Base-by-base conservation (phyloP, 345 rosid genomes). In the Hypericum perforatum region DNA sequence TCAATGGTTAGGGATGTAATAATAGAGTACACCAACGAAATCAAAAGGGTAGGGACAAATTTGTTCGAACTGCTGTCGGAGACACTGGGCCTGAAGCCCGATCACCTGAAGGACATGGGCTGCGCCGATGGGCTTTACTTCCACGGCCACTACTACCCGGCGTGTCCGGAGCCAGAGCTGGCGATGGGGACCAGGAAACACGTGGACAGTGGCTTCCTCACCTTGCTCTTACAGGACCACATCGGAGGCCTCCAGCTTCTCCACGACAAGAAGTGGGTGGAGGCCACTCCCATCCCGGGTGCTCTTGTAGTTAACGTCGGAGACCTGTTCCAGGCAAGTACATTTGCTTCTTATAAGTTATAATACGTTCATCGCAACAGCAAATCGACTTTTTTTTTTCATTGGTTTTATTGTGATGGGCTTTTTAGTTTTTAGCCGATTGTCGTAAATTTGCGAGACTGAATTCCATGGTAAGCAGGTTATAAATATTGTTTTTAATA, bases 121-220 rank as follows among this genome's bases (percentile, higher is more conserved):
- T 67, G 60, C 0, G 52, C 53, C 1, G 65, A 70, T 37, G 67
- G 44, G 7, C 16, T 63, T 9, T 47, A 6, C 32, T 6, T 60
- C 5, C 0, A 42, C 0, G 44, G 75, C 6, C 65, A 66, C 15
- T 70, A 69, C 54, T 67, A 70, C 51, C 78, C 70, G 9, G 16
- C 63, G 6, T 60, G 75, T 45, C 70, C 78, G 0, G 67, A 70
- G 37, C 70, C 78, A 1, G 65, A 70, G 5, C 51, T 41, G 15
- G 48, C 66, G 7, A 11, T 54, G 11, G 66, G 66, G 7, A 6
- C 49, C 10, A 40, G 8, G 16, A 47, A 43, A 38, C 66, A 62
- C 12, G 16, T 54, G 0, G 75, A 74, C 12, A 15, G 15, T 14
- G 43, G 52, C 42, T 66, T 66, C 61, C 46, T 66, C 7, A 60